Evolutionary conservation across 306 rosid genomes (phyloP).

Genomic region (Cucurbita maxima): DNA sequence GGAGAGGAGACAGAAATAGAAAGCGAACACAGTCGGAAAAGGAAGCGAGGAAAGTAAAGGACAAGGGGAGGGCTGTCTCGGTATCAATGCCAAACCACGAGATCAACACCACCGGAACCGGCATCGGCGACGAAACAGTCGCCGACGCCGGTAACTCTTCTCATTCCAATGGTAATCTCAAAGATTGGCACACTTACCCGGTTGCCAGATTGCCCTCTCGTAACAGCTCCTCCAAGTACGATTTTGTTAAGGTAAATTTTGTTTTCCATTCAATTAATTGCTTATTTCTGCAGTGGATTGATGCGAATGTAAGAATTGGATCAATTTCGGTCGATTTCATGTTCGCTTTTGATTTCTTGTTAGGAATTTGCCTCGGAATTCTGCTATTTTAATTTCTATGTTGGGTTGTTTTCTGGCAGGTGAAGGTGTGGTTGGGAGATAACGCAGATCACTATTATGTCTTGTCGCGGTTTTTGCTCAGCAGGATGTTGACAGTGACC

Average conservation of each 20-base stretch:
- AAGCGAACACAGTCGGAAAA: neutral
- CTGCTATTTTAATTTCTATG: neutral
- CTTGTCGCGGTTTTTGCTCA: slow-evolving; percentile 77
- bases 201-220: slow-evolving; percentile 50
- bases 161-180: neutral
- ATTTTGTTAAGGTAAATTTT: slow-evolving; percentile 63
- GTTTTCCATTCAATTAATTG: neutral
- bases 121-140: slow-evolving; percentile 27
- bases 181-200: slow-evolving; percentile 22
- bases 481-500: slow-evolving; percentile 86
- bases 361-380: neutral
- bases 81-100: slow-evolving; percentile 10
- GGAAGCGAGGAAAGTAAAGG: neutral
- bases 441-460: slow-evolving; percentile 95
- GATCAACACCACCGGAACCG: slow-evolving; percentile 14
- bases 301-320: neutral
- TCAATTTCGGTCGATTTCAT: neutral
- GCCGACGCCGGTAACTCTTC: slow-evolving; percentile 10
- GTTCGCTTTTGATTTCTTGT: neutral
- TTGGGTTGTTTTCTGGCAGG: slow-evolving; percentile 22
- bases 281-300: neutral
- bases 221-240: slow-evolving; percentile 85
- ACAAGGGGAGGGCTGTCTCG: slow-evolving; percentile 8
- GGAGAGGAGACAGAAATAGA: neutral
- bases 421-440: slow-evolving; percentile 94